Evolutionary conservation across 2,329 filamentous ascomycete genomes (phyloP), one percentile per base, ranked within the genome.

Genomic region (Cryphonectria japonica): DNA sequence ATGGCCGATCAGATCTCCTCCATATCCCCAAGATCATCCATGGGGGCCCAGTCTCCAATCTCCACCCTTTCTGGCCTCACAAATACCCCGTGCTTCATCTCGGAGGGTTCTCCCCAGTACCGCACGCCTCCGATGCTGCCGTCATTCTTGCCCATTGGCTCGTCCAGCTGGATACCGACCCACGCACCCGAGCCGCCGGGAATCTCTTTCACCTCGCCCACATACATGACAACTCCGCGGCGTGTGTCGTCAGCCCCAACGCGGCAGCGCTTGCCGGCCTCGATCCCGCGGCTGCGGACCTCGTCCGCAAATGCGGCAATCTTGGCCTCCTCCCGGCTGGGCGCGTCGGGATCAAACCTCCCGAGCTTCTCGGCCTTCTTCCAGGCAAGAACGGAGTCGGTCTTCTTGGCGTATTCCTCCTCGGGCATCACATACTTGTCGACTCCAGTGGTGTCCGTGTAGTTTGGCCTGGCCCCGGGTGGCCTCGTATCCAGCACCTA

Each of bases 361-460:
- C 96, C 96, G n/a, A 98, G 88, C 80, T 97, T 95, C 81, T 97
- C 91, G n/a, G 90, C 85, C 83, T 93, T 95, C 83, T 99, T 99
- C 94, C 94, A 98, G 7, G 95, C 93, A 34, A 98, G 88, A 19
- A 99, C 96, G 3, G 92, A 95, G 82, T 98, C 93, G 60, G 90
- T 85, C 78, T 95, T 94, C 77, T 90, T 89, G 79, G 94, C 94
- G 82, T 99, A 99, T 78, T 95, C 92, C 66, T 91, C 87, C 67
- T 88, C 85, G n/a, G 94, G 93, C 87, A 99, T 92, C 73, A 92
- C 89, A 80, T 96, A 98, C 83, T 98, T 98, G 70, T 94, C 89
- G 6, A 98, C 94, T 13, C 89, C 87, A 60, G 92, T 92, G 61
- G 92, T 87, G 82, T 97, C 95, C 75, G 88, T 92, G 82, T 93